phyloP scores from a whole-genome alignment of 768 basidiomycete genomes.

The Suillus brevipes region DNA sequence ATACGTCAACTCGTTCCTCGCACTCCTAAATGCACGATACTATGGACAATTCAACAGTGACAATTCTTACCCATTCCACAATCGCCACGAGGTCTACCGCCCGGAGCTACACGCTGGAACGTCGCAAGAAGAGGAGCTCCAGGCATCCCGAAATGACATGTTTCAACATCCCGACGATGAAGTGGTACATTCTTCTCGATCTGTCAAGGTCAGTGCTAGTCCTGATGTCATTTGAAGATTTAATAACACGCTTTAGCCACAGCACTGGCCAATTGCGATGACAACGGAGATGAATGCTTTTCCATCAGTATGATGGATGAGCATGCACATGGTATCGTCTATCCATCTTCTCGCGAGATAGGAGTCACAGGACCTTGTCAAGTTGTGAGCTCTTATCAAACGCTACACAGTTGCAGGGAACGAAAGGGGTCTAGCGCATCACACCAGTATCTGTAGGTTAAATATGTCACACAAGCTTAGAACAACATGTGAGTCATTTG shows the following conservation, averaged over 20 bases:
- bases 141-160: background rate
- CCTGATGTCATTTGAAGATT: background rate
- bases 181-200: background rate
- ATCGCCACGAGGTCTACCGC: background rate
- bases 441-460: background rate
- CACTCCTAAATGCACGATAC: slow-evolving; percentile 1
- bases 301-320: background rate
- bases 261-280: too few species aligned
- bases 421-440: too few species aligned
- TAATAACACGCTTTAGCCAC: background rate
- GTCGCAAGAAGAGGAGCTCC: background rate
- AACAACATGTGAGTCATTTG: background rate
- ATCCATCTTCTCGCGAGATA: background rate
- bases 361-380: background rate
- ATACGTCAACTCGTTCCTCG: slow-evolving; percentile 1
- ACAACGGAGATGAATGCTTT: background rate
- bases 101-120: background rate
- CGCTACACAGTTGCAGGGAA: background rate
- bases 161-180: background rate
- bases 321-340: background rate
- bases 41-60: background rate
- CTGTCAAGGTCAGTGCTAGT: background rate
- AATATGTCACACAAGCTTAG: background rate
- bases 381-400: background rate
- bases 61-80: background rate